Percentiles rank a stretch among this genome's conserved stretches.
Conservation (phyloP, 345 rosid genomes). For the Kandelia obovata region DNA sequence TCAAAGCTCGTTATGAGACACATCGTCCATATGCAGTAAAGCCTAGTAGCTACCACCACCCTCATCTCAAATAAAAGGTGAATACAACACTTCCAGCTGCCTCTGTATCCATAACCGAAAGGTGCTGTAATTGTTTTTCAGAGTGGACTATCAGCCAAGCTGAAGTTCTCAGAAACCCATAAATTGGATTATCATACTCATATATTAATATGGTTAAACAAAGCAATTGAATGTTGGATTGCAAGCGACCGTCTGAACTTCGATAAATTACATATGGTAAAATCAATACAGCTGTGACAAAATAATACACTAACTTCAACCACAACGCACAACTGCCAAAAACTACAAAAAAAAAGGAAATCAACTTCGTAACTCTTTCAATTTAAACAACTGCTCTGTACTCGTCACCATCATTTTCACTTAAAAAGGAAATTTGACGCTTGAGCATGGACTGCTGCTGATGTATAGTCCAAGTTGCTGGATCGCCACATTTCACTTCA, state of each 20-base stretch:
- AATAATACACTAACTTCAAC: not conserved
- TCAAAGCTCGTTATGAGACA: too few species aligned
- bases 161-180: too few species aligned
- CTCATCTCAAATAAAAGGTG: too few species aligned
- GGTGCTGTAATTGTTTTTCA: too few species aligned
- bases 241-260: not conserved
- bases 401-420: conserved; percentile 7
- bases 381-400: conserved; percentile 7
- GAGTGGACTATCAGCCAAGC: too few species aligned
- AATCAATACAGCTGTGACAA: conserved; percentile 10
- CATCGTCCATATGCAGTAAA: too few species aligned
- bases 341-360: conserved; percentile 2
- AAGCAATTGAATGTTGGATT: conserved; percentile 9
- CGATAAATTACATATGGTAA: conserved; percentile 7
- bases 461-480: not conserved
- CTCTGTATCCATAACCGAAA: too few species aligned
- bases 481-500: not conserved
- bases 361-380: conserved; percentile 6
- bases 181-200: too few species aligned
- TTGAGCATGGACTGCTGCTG: not conserved
- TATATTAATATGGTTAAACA: not conserved
- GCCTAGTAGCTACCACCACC: too few species aligned
- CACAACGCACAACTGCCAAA: conserved; percentile 15
- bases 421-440: too few species aligned
- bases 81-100: too few species aligned